phyloP scores from a whole-genome alignment of 345 rosid species.

The Adansonia digitata region DNA sequence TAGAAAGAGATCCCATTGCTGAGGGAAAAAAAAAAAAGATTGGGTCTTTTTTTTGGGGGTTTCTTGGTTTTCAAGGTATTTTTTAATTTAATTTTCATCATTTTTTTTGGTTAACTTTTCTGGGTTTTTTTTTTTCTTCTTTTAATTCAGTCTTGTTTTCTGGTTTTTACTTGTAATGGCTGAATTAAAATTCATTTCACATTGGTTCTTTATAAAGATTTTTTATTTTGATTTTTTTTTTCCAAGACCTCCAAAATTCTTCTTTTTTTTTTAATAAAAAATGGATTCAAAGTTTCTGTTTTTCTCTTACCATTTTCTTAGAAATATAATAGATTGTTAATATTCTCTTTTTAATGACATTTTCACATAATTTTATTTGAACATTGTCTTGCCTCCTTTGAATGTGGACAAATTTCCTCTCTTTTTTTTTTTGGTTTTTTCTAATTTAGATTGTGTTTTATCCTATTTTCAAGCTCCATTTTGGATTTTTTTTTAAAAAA shows the following conservation, averaged over 20 bases:
- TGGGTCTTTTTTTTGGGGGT: neutral
- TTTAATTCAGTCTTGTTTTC: neutral
- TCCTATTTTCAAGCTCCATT: neutral
- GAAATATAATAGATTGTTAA: neutral
- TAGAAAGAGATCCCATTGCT: constrained; percentile 11
- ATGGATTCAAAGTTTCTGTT: neutral
- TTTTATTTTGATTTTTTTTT: too few relatives aligned
- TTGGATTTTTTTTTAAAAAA: too few relatives aligned
- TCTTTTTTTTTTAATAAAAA: too few relatives aligned
- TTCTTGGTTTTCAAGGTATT: constrained; percentile 6
- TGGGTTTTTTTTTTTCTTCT: neutral
- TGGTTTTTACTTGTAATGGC: neutral
- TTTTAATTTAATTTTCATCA: neutral
- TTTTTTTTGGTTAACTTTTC: neutral
- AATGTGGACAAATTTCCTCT: too few relatives aligned
- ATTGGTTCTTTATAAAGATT: too few relatives aligned
- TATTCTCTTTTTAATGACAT: neutral
- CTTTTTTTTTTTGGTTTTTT: too few relatives aligned
- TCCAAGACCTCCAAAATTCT: too few relatives aligned
- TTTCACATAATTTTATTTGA: constrained; percentile 2
- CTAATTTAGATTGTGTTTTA: too few relatives aligned
- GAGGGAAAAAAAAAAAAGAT: neutral
- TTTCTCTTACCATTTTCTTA: neutral
- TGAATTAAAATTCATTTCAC: neutral
- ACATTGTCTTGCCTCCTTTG: constrained; percentile 3